phyloP scores from a whole-genome alignment of 108 stramenopile species.

The Tribonema minus region DNA sequence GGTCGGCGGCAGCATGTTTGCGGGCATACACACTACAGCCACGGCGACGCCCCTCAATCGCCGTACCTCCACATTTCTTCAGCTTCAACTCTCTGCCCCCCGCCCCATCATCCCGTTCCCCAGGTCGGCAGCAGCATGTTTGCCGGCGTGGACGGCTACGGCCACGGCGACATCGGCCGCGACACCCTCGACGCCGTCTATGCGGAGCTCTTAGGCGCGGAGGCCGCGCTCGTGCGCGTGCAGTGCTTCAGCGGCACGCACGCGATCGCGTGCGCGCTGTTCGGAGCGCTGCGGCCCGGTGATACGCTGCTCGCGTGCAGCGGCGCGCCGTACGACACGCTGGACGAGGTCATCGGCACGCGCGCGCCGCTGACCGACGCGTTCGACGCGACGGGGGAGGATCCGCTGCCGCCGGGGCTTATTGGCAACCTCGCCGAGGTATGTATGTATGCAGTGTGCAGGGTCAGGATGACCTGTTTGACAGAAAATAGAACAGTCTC shows the following conservation, averaged over 20 bases:
- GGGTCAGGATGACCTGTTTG: too few species aligned
- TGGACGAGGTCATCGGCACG: constrained; percentile 56
- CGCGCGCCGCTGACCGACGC: constrained; percentile 22
- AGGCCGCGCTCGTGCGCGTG: constrained; percentile 48
- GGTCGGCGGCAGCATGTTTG: too few species aligned
- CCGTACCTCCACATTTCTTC: too few species aligned
- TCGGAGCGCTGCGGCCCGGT: constrained; percentile 44
- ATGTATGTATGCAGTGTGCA: too few species aligned
- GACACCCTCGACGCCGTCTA: constrained; percentile 48
- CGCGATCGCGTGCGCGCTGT: constrained; percentile 51
- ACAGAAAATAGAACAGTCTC: too few species aligned
- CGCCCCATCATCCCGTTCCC: too few species aligned
- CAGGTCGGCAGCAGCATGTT: constrained; percentile 47
- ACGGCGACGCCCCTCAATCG: too few species aligned
- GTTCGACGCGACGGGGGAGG: constrained; percentile 2
- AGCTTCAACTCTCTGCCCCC: too few species aligned
- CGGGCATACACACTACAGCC: too few species aligned
- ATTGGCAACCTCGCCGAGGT: constrained; percentile 32
- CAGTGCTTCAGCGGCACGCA: constrained; percentile 58
- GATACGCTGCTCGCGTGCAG: constrained; percentile 50
- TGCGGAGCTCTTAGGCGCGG: constrained; percentile 48
- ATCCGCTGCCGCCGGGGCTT: constrained; percentile 22
- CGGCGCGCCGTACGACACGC: constrained; percentile 51
- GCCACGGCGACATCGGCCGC: constrained; percentile 49
- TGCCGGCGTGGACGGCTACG: constrained; percentile 51